Base-by-base conservation (phyloP, 805 yeast genomes). In the Kregervanrija pseudodelftensis region DNA sequence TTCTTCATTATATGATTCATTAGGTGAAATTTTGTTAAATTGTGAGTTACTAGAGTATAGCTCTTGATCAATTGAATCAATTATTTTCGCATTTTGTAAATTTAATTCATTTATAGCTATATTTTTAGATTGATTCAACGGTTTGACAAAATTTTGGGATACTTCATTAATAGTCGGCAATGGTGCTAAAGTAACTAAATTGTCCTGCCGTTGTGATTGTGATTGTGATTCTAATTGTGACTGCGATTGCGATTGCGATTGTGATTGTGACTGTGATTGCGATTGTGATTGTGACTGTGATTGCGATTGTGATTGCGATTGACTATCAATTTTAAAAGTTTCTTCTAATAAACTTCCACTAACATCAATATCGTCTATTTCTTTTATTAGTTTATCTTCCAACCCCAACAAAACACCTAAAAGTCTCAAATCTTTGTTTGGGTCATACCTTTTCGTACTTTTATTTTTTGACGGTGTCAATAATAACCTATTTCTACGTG, bases 391-490 rank as follows among this genome's bases (percentile, higher is more conserved):
- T 39, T 8, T 53, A 51, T 37, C 53, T 54, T 41, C 53, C 57
- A 37, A 58, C 61, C 17, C 45, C 35, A 4, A 57, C 50, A 12
- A 28, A 65, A 50, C n/a, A 65, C 66, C 66, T 11, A 65, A 48
- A 39, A 54, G 15, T 48, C 54, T 33, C 39, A 65, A 48, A 43
- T 65, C 69, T 13, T 49, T 50, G 11, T 58, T 39, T 2, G 69
- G 69, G 8, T 67, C 60, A 37, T 64, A 65, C 11, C 62, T 42
- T 17, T 46, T 50, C 36, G 36, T 52, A 30, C 43, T 47, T 40
- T 51, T 52, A 38, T 52, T 54, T 39, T 49, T 54, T 2, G 62
- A 54, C 1, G 63, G 61, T 3, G 66, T 60, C 8, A 60, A 44
- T 4, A 62, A 45, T 13, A 58, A 44, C 17, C 59, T 45, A 37